Evolutionary conservation across 768 basidiomycete genomes (phyloP), one percentile per base, ranked within the genome.

Genomic region (Rhizopogon sp.): DNA sequence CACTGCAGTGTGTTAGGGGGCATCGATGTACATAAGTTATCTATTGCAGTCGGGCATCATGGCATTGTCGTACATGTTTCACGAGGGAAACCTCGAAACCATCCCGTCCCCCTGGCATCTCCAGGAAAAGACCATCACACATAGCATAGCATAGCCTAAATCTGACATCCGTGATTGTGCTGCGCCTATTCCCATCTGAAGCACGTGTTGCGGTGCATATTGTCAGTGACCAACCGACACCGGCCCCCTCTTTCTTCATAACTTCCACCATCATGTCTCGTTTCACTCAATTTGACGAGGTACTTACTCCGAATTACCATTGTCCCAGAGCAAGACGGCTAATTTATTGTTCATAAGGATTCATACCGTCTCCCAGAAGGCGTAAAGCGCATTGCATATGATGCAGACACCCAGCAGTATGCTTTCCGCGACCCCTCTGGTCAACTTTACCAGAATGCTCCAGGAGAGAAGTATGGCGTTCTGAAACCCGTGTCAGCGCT

Each of bases 371-470:
- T 71, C 39, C 70, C 70, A 7, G 71, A 71, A 31, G 81, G 81
- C 29, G 69, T 82, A 62, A 73, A 69, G 50, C 72, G 82, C 6
- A 70, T 80, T 10, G 78, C 67, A 2, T 84, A 83, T 53, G 82
- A 84, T 57, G 73, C 79, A 0, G 82, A 84, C 52, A 73, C 76
- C 0, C 63, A 71, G n/a, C 66, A 70, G 13, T 83, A 82, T 55
- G 77, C 73, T 4, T 84, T 82, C 49, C 64, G 70, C 33, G 81
- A 84, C 53, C 57, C 58, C 2, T 62, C 72, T 3, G 81, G 81
- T 0, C 67, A 65, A 13, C 60, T 76, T 4, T 83, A 81, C 63
- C 62, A 71, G 45, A 73, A 76, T 29, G 70, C 71, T 28, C 75
- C 79, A 1, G 76, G 76, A n/a, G 67, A 66, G 35, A 60, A 70